Evolutionary conservation across 805 yeast genomes (phyloP).

Genomic region (Blastobotrys chiropterorum): DNA sequence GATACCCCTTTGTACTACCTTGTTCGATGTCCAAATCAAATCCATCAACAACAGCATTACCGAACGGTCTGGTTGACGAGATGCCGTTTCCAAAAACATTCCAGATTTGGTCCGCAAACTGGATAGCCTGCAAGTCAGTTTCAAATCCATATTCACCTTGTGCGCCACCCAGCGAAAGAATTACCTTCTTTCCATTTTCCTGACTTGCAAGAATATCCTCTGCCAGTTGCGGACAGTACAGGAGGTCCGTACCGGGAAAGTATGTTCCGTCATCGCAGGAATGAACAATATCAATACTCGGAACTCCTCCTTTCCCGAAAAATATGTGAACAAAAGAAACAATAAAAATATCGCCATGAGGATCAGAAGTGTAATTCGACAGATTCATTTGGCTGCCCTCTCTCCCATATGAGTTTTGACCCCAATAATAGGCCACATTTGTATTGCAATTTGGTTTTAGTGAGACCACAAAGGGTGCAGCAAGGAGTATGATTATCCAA

Average conservation of each 20-base stretch:
- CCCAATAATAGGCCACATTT: too few species aligned
- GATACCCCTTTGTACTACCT: slow-evolving; percentile 43
- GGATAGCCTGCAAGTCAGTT: slow-evolving; percentile 41
- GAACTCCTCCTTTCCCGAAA: slow-evolving; percentile 33
- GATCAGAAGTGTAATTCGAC: background rate
- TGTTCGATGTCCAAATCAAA: slow-evolving; percentile 60
- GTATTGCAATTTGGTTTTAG: too few species aligned
- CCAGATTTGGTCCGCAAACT: slow-evolving; percentile 41
- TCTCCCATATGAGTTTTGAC: too few species aligned
- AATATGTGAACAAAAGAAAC: slow-evolving; percentile 63
- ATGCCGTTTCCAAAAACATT: slow-evolving; percentile 43
- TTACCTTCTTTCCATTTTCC: slow-evolving; percentile 58
- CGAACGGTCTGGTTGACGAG: slow-evolving; percentile 37
- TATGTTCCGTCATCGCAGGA: slow-evolving; percentile 13
- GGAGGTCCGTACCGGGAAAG: slow-evolving; percentile 32
- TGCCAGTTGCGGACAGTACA: slow-evolving; percentile 43
- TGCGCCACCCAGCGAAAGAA: slow-evolving; percentile 59
- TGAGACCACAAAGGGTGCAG: too few species aligned
- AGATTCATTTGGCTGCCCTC: too few species aligned
- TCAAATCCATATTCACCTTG: slow-evolving; percentile 46
- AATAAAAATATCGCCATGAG: slow-evolving; percentile 49
- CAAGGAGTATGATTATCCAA: too few species aligned
- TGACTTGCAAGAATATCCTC: slow-evolving; percentile 70
- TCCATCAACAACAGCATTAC: slow-evolving; percentile 57
- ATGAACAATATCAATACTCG: background rate